phyloP scores from a whole-genome alignment of 768 basidiomycete genomes.

The Candolleomyces aberdarensis region DNA sequence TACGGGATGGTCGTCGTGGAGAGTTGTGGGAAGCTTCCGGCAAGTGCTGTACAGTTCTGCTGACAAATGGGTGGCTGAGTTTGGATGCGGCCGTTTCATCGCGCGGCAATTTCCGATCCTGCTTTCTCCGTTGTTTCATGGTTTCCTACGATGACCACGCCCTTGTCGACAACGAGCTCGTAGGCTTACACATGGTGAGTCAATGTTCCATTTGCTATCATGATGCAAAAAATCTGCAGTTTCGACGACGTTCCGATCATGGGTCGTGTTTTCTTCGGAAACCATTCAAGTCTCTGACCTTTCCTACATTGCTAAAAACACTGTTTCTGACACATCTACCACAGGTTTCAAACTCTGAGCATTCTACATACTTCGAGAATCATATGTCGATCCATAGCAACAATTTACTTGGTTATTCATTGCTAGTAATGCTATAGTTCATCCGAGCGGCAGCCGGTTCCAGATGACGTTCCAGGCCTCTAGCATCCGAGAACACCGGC shows the following conservation, averaged over 20 bases:
- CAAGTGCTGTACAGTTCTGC: slow-evolving; percentile 24
- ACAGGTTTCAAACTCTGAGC: too few species aligned
- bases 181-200: slow-evolving; percentile 23
- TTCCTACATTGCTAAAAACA: neutral
- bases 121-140: neutral
- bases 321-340: neutral
- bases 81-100: slow-evolving; percentile 6
- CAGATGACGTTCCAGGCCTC: too few species aligned
- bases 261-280: slow-evolving; percentile 63
- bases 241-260: slow-evolving; percentile 59
- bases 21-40: slow-evolving; percentile 25
- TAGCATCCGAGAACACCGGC: too few species aligned
- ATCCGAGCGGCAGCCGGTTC: too few species aligned
- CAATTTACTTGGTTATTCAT: too few species aligned
- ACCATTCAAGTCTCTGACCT: slow-evolving; percentile 81
- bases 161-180: neutral
- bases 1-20: slow-evolving; percentile 15
- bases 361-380: too few species aligned
- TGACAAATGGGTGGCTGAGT: slow-evolving; percentile 33
- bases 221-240: slow-evolving; percentile 19
- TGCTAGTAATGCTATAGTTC: too few species aligned
- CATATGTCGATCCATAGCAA: too few species aligned
- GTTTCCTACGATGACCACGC: neutral
- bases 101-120: neutral
- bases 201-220: slow-evolving; percentile 1